Evolutionary conservation across 306 rosid species (phyloP), one percentile per base, ranked within the genome.

Genomic region (Mucuna pruriens): DNA sequence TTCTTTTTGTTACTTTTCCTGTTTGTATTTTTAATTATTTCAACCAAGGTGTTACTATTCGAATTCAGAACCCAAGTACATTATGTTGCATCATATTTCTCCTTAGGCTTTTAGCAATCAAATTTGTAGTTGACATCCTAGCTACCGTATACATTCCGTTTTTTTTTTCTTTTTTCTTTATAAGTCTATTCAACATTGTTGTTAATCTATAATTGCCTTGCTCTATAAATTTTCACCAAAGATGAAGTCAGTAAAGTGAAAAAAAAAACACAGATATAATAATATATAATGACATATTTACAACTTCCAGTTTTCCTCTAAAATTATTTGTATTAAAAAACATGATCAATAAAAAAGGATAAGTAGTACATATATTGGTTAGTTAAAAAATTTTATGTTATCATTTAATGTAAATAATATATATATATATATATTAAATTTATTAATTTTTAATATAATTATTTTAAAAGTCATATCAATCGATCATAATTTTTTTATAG

Each of bases 111-210:
- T 34, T 34, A 3, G 17, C 44, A 40, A 58, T 75, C 70, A 40
- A 58, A 16, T 40, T 20, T 46, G 40, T 11, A 64, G 79, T 40
- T 58, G 70, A 75, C 79, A 40, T 40, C 57, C 25, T 23, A 58
- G 31, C 79, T 40, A 75, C 17, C 70, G 0, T 16, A 16, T 22
- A 23, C 40, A 39, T 12, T 55, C 1, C 0, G 10, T 57, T 58
- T 7, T 3, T 7, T 62, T 16, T 5, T 9, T 46, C 16, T 33
- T 7, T 40, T 16, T 26, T 75, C 44, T n/a, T n/a, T n/a, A n/a
- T n/a, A 16, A 42, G 80, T 60, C 52, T 2, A 42, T 44, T 20
- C 52, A 74, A 42, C 55, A 69, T 2, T 44, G 38, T 39, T 40
- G 48, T 34, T 4, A 64, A 66, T 66, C 51, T 4, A 38, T 67